Evolutionary conservation across 768 basidiomycete genomes (phyloP).

Genomic region (Ephemerocybe angulata): DNA sequence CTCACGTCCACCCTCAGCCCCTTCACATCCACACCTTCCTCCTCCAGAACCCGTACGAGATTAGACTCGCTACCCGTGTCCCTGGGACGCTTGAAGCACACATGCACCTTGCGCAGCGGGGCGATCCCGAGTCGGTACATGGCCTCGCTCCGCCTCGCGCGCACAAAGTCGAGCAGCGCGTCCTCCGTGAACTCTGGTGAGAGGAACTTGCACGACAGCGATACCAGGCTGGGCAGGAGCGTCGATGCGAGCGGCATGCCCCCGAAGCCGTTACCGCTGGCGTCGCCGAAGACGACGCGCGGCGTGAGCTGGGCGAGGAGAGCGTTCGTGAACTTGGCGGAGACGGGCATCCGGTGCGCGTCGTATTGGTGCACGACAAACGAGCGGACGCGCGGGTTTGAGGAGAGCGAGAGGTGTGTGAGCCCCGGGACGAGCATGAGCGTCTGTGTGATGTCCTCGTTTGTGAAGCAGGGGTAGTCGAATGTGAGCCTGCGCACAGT

Average conservation of each 20-base stretch:
- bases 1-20: neutral
- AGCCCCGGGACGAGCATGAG: slow-evolving; percentile 2
- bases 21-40: neutral
- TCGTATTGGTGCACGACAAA: neutral
- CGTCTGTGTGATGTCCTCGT: neutral
- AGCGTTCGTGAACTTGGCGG: neutral
- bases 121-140: slow-evolving; percentile 2
- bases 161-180: slow-evolving; percentile 1
- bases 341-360: neutral
- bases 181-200: slow-evolving; percentile 2
- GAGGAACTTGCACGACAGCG: slow-evolving; percentile 1
- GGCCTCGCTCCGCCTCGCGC: slow-evolving; percentile 1
- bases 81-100: slow-evolving; percentile 3
- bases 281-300: neutral
- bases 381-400: neutral
- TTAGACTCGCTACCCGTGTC: neutral
- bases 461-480: slow-evolving; percentile 1
- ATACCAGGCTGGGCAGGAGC: neutral
- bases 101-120: slow-evolving; percentile 1
- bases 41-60: neutral
- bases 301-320: neutral
- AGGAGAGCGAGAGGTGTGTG: neutral
- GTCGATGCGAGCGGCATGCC: neutral
- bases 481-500: slow-evolving; percentile 1
- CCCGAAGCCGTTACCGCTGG: neutral